Evolutionary conservation across 306 rosid species (phyloP).

Genomic region (Aeschynomene evenia): DNA sequence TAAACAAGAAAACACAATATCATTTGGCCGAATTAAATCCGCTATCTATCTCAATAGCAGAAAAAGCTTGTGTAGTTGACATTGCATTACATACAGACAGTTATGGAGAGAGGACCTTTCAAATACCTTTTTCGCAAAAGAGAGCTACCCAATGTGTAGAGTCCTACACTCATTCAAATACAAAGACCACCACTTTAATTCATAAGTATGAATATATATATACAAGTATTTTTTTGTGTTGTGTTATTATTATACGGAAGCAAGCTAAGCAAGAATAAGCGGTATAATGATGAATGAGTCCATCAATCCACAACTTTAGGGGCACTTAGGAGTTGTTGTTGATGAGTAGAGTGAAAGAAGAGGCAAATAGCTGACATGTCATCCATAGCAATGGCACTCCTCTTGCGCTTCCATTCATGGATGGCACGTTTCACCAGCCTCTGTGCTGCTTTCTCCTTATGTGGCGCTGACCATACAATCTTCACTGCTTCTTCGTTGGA

Average conservation of each 20-base stretch:
- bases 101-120: neutral
- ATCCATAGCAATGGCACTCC: slow-evolving; percentile 64
- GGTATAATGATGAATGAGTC: too few species aligned
- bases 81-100: too few species aligned
- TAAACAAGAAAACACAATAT: too few species aligned
- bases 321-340: slow-evolving; percentile 1
- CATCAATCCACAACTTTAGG: neutral
- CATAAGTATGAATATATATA: neutral
- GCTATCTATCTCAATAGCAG: neutral
- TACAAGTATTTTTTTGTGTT: neutral
- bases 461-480: slow-evolving; percentile 46
- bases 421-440: slow-evolving; percentile 61
- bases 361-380: slow-evolving; percentile 78
- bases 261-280: neutral
- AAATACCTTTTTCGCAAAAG: neutral
- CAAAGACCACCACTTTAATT: neutral
- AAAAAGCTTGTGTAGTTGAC: neutral
- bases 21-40: too few species aligned
- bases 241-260: too few species aligned
- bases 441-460: slow-evolving; percentile 59
- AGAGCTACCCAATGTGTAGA: neutral
- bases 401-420: slow-evolving; percentile 69
- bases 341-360: slow-evolving; percentile 43
- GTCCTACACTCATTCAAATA: neutral
- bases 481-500: slow-evolving; percentile 70